Percentiles rank a stretch among this genome's conserved stretches.
These are phyloP conservation scores for Lipomyces starkeyi DNA, from an alignment of 805 yeast genomes.

Conservation along the genomic window DNA sequence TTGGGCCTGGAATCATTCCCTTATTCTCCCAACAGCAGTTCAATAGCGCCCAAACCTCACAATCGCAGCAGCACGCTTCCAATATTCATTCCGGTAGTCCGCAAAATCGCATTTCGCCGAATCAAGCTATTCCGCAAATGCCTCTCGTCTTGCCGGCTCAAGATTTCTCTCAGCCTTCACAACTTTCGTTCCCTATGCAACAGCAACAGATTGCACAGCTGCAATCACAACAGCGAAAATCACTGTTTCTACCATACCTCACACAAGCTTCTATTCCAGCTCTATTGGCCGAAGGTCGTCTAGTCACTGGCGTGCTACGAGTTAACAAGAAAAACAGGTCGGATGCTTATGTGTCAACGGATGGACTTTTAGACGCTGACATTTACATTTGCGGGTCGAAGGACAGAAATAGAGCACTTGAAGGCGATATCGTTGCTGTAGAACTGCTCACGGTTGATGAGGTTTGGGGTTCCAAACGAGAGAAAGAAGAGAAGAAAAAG, in stretches of 20 bases:
- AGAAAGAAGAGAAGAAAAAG: conserved; percentile 95
- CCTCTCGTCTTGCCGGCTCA: conserved; percentile 10
- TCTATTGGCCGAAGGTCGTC: conserved; percentile 82
- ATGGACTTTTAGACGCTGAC: conserved; percentile 93
- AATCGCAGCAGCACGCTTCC: conserved; percentile 9
- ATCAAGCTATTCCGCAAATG: conserved; percentile 4
- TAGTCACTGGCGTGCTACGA: conserved; percentile 89
- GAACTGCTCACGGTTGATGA: conserved; percentile 94
- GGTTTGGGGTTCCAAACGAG: conserved; percentile 95
- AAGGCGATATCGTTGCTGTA: conserved; percentile 95
- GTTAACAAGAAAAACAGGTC: conserved; percentile 96
- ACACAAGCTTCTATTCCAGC: conserved; percentile 94
- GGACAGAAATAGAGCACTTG: conserved; percentile 96
- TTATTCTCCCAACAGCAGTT: conserved; percentile 30
- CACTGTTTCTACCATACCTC: conserved; percentile 92
- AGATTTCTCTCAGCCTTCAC: conserved; percentile 1
- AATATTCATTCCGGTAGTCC: conserved; percentile 10
- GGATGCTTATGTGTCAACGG: conserved; percentile 98
- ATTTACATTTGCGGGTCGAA: conserved; percentile 97
- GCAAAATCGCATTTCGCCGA: conserved; percentile 11
- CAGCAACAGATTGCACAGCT: conserved; percentile 26
- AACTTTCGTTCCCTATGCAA: conserved; percentile 9
- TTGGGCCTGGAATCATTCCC: conserved; percentile 31
- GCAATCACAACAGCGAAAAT: conserved; percentile 50
- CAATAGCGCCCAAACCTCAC: conserved; percentile 15